Percentiles rank a stretch among this genome's conserved stretches.
Conservation (phyloP, 192 early-diverging fungal species). For the Bifiguratus adelaidae region DNA sequence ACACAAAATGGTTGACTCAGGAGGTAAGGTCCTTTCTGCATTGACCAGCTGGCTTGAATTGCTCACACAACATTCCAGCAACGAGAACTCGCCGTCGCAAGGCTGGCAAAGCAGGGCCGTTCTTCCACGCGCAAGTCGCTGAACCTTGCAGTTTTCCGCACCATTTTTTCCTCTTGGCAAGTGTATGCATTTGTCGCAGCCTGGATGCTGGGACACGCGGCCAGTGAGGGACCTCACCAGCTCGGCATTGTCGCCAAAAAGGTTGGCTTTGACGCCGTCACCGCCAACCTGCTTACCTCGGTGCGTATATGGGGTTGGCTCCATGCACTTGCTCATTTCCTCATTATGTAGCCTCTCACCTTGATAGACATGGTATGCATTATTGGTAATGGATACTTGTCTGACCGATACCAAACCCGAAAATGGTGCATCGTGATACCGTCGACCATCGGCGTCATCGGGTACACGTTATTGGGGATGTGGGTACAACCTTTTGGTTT, state of each 20-base stretch:
- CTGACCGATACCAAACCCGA: constrained; percentile 12
- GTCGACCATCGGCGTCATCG: constrained; percentile 12
- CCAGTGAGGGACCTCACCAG: constrained; percentile 11
- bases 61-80: not conserved
- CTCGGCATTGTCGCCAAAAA: constrained; percentile 23
- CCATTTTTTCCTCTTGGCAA: constrained; percentile 7
- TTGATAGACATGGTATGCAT: constrained; percentile 16
- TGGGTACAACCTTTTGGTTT: constrained; percentile 23
- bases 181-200: constrained; percentile 14
- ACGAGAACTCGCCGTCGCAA: constrained; percentile 1
- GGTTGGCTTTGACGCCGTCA: constrained; percentile 17
- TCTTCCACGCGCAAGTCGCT: not conserved
- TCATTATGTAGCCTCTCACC: constrained; percentile 15
- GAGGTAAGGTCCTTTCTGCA: not conserved
- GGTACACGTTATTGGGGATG: constrained; percentile 10
- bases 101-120: constrained; percentile 2
- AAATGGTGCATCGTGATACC: constrained; percentile 22
- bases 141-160: not conserved
- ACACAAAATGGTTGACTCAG: constrained; percentile 16
- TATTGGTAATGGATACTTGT: constrained; percentile 17
- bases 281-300: constrained; percentile 18
- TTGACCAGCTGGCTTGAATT: not conserved
- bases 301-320: constrained; percentile 5
- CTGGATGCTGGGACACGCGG: constrained; percentile 17
- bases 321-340: not conserved